Base-by-base conservation (phyloP, 331 rosid species). In the Quercus phellos region DNA sequence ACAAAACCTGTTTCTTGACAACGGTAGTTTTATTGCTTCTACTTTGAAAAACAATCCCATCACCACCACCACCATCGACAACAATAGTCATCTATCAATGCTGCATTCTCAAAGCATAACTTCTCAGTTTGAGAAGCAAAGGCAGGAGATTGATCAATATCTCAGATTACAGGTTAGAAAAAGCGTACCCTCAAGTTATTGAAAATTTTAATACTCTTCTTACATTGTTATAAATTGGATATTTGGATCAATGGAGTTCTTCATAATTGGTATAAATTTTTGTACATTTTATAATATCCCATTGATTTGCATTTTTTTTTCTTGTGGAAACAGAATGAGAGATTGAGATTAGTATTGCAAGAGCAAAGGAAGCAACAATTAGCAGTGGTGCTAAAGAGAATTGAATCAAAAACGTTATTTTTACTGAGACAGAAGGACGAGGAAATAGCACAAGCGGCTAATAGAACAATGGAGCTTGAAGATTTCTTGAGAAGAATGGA, bases 81-180 rank as follows among this genome's bases (percentile, higher is more conserved):
- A 22, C 24, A 4, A 9, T 12, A 9, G 14, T 43, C 19, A 27
- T 74, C 26, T 35, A 11, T 11, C 78, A 4, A 30, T 70, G 66
- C 35, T 77, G 1, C 68, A 74, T 78, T 55, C 83, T 35, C 87
- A 81, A 17, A 54, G 42, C 21, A 6, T 90, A 38, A 78, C 72
- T 50, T 26, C 75, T 51, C 89, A 86, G 19, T 81, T 83, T 17
- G 85, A 86, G 82, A 88, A 83, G 54, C 88, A 88, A 30, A n/a
- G 84, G 29, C 89, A 74, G 1, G 94, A 94, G 75, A 80, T 83
- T 34, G 92, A 90, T 69, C 84, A 82, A 0, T 84, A 80, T 72
- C 68, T 95, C 77, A 83, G 67, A 68, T 46, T 76, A 32, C 92
- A 92, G 97, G 99, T 95, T 13, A 60, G 77, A 35, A 56, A n/a